Evolutionary conservation across 2,329 filamentous ascomycete species (phyloP), one percentile per base, ranked within the genome.

Genomic region (Talaromyces verruculosus): DNA sequence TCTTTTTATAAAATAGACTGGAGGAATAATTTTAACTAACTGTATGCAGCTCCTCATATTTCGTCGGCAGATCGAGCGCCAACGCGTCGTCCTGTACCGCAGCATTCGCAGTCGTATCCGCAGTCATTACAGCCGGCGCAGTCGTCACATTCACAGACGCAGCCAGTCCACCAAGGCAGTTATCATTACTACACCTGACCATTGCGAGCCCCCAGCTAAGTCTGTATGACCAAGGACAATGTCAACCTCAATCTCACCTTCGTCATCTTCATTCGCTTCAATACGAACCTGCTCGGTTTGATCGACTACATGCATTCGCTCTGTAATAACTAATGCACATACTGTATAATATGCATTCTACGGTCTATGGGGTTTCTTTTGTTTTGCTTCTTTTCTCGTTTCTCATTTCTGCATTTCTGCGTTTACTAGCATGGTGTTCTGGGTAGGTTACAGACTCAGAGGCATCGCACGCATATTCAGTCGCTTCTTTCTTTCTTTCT

Each of bases 391-490:
- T 10, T 37, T 33, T 33, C 30, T 33, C 30, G 10, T 33, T 33
- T 33, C 30, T 33, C 30, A 8, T 33, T 33, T 33, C 30, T 33
- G 30, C 30, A 33, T 33, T 33, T 51, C 15, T 30, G 49, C 49
- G n/a, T 53, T 33, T 58, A 8, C 33, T 58, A 58, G 55, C 55
- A 58, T 39, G 55, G 55, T 41, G 55, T 58, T 58, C 35, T 58
- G 55, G 53, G 35, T 35, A 39, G 47, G 25, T 51, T 30, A 51
- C 47, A 30, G 25, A 30, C 47, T 51, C 47, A 30, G 47, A 51
- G 25, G 15, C 49, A 53, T 53, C 28, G 49, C 45, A 49, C 43
- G 17, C 17, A 33, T 37, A 49, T 49, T 57, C 33, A 39, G 30
- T 58, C 30, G 55, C 30, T 35, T 37, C 30, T 33, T 57, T 57